Conservation (phyloP, 768 basidiomycete genomes). For the Suillus decipiens region DNA sequence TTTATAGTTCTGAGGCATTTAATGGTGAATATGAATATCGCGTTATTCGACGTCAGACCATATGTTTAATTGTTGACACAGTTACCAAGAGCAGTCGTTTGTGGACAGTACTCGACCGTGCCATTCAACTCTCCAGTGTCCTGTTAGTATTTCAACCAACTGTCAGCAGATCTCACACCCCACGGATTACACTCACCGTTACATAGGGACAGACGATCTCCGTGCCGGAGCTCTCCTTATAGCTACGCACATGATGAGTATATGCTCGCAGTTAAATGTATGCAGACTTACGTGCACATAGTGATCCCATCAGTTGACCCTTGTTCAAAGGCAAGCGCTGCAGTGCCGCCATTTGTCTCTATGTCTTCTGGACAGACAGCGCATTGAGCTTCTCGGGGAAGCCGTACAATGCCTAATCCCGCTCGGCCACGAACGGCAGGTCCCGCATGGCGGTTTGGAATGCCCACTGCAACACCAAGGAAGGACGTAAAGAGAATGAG, state of each 20-base stretch:
- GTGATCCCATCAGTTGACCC: background rate
- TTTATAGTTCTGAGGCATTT: background rate
- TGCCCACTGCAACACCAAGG: background rate
- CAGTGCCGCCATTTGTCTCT: background rate
- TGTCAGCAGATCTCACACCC: background rate
- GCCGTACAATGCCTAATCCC: background rate
- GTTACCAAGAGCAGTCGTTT: background rate
- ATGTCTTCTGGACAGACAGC: constrained; percentile 4
- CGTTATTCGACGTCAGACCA: background rate
- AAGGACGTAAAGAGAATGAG: background rate
- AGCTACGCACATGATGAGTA: background rate
- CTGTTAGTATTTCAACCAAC: background rate
- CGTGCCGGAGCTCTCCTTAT: background rate
- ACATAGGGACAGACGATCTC: constrained; percentile 1
- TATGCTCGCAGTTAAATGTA: background rate
- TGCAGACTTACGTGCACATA: background rate
- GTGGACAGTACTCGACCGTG: background rate
- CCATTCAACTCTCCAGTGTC: background rate
- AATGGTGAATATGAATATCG: background rate
- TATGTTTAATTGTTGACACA: background rate
- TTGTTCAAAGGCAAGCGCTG: background rate
- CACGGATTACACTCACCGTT: background rate
- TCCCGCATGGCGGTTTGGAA: background rate
- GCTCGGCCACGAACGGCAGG: no score
- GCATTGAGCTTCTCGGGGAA: background rate